Conservation (phyloP, 352 stramenopile genomes). For the Pythium myriotylum region DNA sequence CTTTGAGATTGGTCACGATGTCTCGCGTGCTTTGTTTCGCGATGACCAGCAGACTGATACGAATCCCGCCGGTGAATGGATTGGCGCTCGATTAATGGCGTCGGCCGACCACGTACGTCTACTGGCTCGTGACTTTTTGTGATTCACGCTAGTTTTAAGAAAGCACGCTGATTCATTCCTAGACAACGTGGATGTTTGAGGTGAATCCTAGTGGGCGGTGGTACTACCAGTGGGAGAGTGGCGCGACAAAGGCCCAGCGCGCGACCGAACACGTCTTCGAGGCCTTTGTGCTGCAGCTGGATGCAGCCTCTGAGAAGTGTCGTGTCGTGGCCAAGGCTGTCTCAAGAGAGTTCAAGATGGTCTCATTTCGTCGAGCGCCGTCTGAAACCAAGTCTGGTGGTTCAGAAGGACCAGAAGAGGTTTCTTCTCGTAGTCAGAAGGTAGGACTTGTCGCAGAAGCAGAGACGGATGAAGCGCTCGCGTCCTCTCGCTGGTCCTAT, state of each 20-base stretch:
- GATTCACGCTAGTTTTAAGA: background rate
- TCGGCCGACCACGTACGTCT: slow-evolving; percentile 20
- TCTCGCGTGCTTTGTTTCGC: slow-evolving; percentile 22
- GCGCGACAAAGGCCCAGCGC: slow-evolving; percentile 54
- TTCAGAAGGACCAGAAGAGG: background rate
- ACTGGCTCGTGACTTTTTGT: background rate
- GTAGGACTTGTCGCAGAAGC: background rate
- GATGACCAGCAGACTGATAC: slow-evolving; percentile 15
- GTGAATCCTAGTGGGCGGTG: slow-evolving; percentile 54
- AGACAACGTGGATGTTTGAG: slow-evolving; percentile 34
- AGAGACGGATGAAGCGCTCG: background rate
- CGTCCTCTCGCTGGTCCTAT: background rate
- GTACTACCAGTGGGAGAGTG: slow-evolving; percentile 76
- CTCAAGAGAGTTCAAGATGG: slow-evolving; percentile 9
- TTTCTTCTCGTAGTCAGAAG: background rate
- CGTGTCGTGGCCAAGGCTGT: background rate
- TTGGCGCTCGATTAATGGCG: slow-evolving; percentile 30
- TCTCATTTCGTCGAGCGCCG: slow-evolving; percentile 14
- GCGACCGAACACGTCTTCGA: slow-evolving; percentile 54
- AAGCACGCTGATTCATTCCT: background rate
- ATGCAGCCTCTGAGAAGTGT: background rate
- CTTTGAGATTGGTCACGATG: slow-evolving; percentile 1
- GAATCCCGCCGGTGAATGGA: slow-evolving; percentile 54
- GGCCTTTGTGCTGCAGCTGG: slow-evolving; percentile 6
- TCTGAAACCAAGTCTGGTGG: background rate